Percentiles rank a stretch among this genome's conserved stretches.
Conservation (phyloP, 441 rosid species). For the Adansonia madagascariensis region DNA sequence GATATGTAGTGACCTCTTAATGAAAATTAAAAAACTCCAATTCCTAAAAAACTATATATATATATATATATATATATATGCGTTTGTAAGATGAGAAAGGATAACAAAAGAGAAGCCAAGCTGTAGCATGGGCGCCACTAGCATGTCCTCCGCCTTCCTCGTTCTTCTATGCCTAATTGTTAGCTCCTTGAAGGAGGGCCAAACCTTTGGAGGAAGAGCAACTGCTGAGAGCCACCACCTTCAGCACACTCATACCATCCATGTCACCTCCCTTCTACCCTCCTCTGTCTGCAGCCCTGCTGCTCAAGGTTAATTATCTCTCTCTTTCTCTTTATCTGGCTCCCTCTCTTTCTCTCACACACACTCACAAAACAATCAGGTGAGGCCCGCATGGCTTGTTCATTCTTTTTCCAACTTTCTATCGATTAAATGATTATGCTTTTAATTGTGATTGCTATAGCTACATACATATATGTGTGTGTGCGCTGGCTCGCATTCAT, state of each 20-base stretch:
- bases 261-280: constrained; percentile 52
- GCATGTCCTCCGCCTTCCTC: constrained; percentile 16
- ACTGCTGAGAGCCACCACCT: constrained; percentile 9
- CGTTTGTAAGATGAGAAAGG: not conserved
- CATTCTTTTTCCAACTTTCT: too few species aligned
- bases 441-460: too few species aligned
- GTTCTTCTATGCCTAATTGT: constrained; percentile 27
- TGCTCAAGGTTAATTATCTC: constrained; percentile 36
- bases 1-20: too few species aligned
- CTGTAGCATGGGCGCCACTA: constrained; percentile 1
- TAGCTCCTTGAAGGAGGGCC: constrained; percentile 10
- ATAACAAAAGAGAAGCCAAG: not conserved
- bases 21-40: too few species aligned
- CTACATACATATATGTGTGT: too few species aligned
- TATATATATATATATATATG: not conserved
- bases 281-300: constrained; percentile 44
- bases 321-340: not conserved
- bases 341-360: too few species aligned
- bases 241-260: constrained; percentile 35
- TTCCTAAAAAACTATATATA: not conserved
- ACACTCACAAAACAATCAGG: too few species aligned
- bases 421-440: too few species aligned
- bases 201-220: constrained; percentile 24
- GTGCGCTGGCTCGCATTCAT: too few species aligned
- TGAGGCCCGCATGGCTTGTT: too few species aligned